Evolutionary conservation across 805 yeast species (phyloP).

Genomic region (Saturnispora saitoi): DNA sequence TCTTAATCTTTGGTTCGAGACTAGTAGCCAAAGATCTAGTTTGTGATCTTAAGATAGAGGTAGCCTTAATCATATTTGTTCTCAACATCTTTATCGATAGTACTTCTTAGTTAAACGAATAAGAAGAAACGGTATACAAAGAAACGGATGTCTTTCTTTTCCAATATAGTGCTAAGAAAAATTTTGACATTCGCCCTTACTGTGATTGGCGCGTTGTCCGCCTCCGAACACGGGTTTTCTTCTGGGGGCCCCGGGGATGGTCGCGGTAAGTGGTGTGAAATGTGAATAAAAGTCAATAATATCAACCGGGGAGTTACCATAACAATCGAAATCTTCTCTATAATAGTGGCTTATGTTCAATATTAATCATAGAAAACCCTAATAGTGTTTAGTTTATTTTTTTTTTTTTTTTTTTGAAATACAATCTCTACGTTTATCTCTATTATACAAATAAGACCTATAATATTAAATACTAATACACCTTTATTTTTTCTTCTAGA

Average conservation of each 20-base stretch:
- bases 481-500: too few species aligned
- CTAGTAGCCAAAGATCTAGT: slow-evolving; percentile 39
- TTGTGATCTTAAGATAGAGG: not conserved
- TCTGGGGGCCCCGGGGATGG: not conserved
- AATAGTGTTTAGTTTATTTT: too few species aligned
- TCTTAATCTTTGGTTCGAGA: slow-evolving; percentile 59
- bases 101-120: not conserved
- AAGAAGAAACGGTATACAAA: not conserved
- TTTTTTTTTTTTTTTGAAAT: not conserved
- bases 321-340: too few species aligned
- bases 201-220: not conserved
- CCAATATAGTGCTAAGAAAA: not conserved
- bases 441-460: too few species aligned
- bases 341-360: too few species aligned
- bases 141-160: not conserved
- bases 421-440: too few species aligned
- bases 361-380: too few species aligned
- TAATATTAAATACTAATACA: too few species aligned
- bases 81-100: not conserved
- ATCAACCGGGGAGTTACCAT: too few species aligned
- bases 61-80: slow-evolving; percentile 1
- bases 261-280: not conserved
- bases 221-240: slow-evolving; percentile 1
- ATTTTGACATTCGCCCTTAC: not conserved
- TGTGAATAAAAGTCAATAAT: too few species aligned